Evolutionary conservation across 352 stramenopile species (phyloP).

Genomic region (Phytophthora europaea): DNA sequence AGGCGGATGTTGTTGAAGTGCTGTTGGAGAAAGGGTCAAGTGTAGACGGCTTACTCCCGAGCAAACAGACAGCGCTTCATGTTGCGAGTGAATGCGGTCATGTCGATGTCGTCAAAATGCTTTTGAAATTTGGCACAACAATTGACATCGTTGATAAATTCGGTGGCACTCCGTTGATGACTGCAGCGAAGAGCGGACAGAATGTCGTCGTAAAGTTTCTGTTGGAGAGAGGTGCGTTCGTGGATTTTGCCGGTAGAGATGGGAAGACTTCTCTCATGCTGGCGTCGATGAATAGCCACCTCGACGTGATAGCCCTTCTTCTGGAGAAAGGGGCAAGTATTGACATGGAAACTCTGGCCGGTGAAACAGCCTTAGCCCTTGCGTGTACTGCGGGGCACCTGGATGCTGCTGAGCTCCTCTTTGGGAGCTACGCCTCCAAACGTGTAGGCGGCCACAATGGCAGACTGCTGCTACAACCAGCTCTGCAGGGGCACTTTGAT

Average conservation of each 20-base stretch:
- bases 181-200: neutral
- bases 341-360: neutral
- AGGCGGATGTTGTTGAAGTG: neutral
- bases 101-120: neutral
- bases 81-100: neutral
- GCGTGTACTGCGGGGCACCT: neutral
- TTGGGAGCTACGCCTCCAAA: neutral
- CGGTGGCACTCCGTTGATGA: neutral
- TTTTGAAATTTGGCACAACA: neutral
- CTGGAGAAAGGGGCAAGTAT: neutral
- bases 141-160: neutral
- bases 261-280: slow-evolving; percentile 1
- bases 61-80: neutral
- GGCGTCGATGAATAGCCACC: neutral
- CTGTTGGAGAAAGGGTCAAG: neutral
- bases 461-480: neutral
- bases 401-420: neutral
- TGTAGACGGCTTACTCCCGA: neutral
- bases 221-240: neutral
- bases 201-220: neutral
- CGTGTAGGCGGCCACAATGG: neutral
- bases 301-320: neutral
- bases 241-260: neutral
- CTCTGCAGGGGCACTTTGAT: neutral
- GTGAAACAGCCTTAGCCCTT: neutral